phyloP scores from a whole-genome alignment of 129 eudicot species.

The Dittrichia graveolens region DNA sequence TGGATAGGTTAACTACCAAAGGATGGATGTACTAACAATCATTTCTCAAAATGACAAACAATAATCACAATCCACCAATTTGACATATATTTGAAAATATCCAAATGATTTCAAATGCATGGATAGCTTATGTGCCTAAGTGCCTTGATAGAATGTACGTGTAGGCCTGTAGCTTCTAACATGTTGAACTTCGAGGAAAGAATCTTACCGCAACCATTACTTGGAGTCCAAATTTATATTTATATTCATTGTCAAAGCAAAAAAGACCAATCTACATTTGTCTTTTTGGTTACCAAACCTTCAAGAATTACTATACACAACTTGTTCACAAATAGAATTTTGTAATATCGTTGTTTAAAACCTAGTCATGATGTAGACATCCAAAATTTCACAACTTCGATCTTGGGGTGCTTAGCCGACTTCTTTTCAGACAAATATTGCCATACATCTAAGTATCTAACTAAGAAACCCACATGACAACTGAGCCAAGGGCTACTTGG shows the following conservation, averaged over 20 bases:
- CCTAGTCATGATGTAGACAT: background rate
- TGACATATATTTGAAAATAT: background rate
- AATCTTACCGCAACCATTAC: background rate
- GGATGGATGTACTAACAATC: background rate
- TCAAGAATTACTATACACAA: background rate
- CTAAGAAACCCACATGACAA: too few relatives aligned
- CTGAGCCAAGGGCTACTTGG: background rate
- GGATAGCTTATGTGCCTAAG: background rate
- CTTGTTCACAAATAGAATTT: background rate
- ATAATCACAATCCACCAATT: background rate
- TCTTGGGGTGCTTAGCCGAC: background rate
- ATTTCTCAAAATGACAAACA: slow-evolving; percentile 1
- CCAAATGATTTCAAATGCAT: background rate
- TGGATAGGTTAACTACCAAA: background rate
- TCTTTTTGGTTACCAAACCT: slow-evolving; percentile 1
- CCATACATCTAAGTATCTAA: background rate
- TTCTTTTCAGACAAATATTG: background rate
- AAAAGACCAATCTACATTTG: background rate
- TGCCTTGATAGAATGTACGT: slow-evolving; percentile 10
- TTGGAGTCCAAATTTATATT: background rate
- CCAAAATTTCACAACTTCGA: background rate
- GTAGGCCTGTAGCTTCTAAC: background rate
- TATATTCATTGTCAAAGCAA: background rate
- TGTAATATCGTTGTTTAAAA: background rate
- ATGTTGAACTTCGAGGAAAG: background rate